Percentiles rank a stretch among this genome's conserved stretches.
These are phyloP conservation scores for Atractiella rhizophila DNA, from an alignment of 768 basidiomycete species.

Conservation along the genomic window DNA sequence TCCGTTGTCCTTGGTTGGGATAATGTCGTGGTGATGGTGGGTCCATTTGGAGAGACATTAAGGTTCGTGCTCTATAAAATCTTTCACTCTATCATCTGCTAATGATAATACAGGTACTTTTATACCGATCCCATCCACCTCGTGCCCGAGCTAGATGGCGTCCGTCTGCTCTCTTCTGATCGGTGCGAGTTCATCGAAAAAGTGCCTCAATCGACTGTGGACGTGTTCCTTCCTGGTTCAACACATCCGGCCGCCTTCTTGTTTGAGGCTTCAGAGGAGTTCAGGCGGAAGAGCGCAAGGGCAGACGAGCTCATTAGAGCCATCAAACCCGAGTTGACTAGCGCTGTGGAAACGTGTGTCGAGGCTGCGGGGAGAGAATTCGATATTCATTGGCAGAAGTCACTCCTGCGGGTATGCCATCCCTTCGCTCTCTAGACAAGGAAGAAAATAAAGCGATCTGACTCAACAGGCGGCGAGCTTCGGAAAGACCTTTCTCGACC, in stretches of 20 bases:
- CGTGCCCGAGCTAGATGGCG: slow-evolving; percentile 67
- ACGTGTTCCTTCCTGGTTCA: slow-evolving; percentile 78
- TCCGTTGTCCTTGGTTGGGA: slow-evolving; percentile 72
- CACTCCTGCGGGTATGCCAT: slow-evolving; percentile 41
- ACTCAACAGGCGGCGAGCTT: slow-evolving; percentile 66
- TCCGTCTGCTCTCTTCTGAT: slow-evolving; percentile 54
- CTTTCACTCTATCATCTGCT: background rate
- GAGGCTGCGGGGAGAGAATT: slow-evolving; percentile 82
- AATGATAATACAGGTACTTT: slow-evolving; percentile 35
- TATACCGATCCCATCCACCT: slow-evolving; percentile 52
- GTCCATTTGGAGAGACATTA: slow-evolving; percentile 66
- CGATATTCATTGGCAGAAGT: slow-evolving; percentile 71
- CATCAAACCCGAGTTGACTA: slow-evolving; percentile 59
- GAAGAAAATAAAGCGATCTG: background rate
- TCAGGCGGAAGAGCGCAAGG: slow-evolving; percentile 46
- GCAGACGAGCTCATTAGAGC: slow-evolving; percentile 76
- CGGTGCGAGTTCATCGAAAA: slow-evolving; percentile 75
- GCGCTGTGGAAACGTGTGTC: slow-evolving; percentile 71
- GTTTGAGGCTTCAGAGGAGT: slow-evolving; percentile 76
- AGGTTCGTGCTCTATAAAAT: slow-evolving; percentile 29
- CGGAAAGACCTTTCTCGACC: slow-evolving; percentile 74
- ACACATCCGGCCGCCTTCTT: slow-evolving; percentile 73
- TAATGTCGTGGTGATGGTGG: slow-evolving; percentile 51
- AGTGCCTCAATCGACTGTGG: slow-evolving; percentile 56
- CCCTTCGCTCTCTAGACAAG: background rate